Evolutionary conservation across 352 stramenopile species (phyloP), one percentile per base, ranked within the genome.

Genomic region (Globisporangium okanoganense): DNA sequence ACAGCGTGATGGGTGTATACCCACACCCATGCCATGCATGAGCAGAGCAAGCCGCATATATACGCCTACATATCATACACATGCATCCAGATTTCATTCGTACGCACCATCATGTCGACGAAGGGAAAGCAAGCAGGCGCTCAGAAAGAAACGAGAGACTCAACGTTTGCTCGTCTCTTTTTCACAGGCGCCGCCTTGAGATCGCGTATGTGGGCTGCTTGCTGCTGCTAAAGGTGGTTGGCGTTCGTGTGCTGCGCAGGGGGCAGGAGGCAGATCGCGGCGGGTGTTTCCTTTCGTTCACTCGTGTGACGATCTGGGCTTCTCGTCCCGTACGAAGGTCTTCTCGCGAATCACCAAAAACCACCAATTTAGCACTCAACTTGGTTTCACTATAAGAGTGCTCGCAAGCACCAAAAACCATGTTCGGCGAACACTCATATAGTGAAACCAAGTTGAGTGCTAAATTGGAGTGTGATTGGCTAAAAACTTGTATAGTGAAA

Each of bases 41-140:
- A 18, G n/a, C 12, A 50, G 33, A 38, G 33, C 33, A 38, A 1
- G 36, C 25, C 22, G 2, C 27, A 55, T 41, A 20, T 29, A 29
- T 18, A 50, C 27, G 12, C 18, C 1, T 20, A 13, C 12, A 18
- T 16, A 40, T 5, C 48, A 56, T 27, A 43, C 33, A 56, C 29
- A 43, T 8, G 10, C 49, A 40, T 18, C 18, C 1, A 10, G 29
- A 40, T 13, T n/a, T 36, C n/a, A 13, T 20, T 56, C 29, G 49
- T 25, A 56, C 49, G 49, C 33, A 56, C 49, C 49, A 56, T 56
- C 27, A 56, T 56, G 49, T 36, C 31, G 49, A n/a, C 24, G 20
- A 50, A 18, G 35, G 35, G 10, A 40, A 16, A 16, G 35, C 22
- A 14, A 31, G 5, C 44, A 16, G 10, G 3, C 24, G 20, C 7